These are phyloP conservation scores for Lagenidium sp. DNA, from an alignment of 352 stramenopile genomes.

Conservation along the genomic window DNA sequence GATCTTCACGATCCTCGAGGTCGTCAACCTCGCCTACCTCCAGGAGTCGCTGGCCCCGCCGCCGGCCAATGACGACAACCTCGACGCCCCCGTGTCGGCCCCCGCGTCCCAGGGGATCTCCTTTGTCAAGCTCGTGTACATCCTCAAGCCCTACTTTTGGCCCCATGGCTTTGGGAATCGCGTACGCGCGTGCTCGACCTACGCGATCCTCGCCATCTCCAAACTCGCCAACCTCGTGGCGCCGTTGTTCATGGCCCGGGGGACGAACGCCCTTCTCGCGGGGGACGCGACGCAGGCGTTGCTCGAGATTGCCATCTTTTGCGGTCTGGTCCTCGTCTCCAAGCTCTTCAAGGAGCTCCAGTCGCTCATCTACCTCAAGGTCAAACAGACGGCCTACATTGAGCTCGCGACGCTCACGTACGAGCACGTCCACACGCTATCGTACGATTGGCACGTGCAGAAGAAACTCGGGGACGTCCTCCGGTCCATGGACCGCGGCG, in stretches of 20 bases:
- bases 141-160: constrained; percentile 86
- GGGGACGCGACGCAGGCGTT: constrained; percentile 41
- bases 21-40: constrained; percentile 69
- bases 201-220: constrained; percentile 86
- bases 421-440: constrained; percentile 93
- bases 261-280: constrained; percentile 87
- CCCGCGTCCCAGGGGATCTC: constrained; percentile 51
- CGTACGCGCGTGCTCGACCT: constrained; percentile 85
- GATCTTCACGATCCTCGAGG: constrained; percentile 80
- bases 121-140: constrained; percentile 78
- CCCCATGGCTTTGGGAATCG: constrained; percentile 63
- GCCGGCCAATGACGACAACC: constrained; percentile 4
- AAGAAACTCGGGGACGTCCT: constrained; percentile 98
- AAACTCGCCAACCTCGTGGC: constrained; percentile 91
- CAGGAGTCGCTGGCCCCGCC: constrained; percentile 27
- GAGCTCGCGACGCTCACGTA: constrained; percentile 95
- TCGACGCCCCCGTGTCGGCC: neutral
- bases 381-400: constrained; percentile 98
- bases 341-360: constrained; percentile 94
- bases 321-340: constrained; percentile 70
- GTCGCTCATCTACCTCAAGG: constrained; percentile 90
- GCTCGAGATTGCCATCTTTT: constrained; percentile 68
- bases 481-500: constrained; percentile 88
- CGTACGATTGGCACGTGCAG: constrained; percentile 96
- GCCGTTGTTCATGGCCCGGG: constrained; percentile 91